A percentile compares a stretch with the other conserved stretches of the same genome.
These are phyloP conservation scores for Trichoderma polysporum DNA, from an alignment of 2,329 filamentous ascomycete species.

Conservation along the genomic window DNA sequence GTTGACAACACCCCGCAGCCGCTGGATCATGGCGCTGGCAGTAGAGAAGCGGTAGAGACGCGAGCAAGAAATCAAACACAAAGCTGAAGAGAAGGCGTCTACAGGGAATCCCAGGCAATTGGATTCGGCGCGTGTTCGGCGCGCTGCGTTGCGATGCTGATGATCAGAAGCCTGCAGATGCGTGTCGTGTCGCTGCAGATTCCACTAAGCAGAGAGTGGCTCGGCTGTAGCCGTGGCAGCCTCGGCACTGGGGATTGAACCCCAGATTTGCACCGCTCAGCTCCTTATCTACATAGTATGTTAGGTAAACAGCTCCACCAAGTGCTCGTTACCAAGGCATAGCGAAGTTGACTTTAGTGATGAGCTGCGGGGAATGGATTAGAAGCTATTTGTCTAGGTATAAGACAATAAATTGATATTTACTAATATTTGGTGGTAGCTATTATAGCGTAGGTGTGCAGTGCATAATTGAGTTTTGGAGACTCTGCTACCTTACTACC, in stretches of 20 bases:
- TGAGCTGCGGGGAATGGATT: neutral
- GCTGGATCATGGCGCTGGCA: slow-evolving; percentile 21
- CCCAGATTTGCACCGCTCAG: slow-evolving; percentile 11
- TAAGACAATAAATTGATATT: neutral
- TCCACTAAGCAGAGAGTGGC: neutral
- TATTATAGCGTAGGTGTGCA: neutral
- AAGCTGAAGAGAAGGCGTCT: neutral
- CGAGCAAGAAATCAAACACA: neutral
- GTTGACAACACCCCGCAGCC: slow-evolving; percentile 16
- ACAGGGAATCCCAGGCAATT: neutral
- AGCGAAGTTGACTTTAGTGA: no score
- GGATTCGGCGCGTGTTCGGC: slow-evolving; percentile 11
- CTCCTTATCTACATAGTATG: neutral
- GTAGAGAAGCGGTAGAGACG: neutral
- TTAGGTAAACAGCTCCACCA: neutral
- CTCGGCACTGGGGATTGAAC: slow-evolving; percentile 19
- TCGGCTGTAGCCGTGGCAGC: slow-evolving; percentile 17
- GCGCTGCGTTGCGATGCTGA: slow-evolving; percentile 14
- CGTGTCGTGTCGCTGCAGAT: slow-evolving; percentile 2
- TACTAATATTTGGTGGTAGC: neutral
- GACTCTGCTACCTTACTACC: neutral
- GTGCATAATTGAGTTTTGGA: no score
- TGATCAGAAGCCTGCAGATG: slow-evolving; percentile 1
- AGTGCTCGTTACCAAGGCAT: neutral
- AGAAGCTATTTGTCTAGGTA: neutral